Base-by-base conservation (phyloP, 257 asterid genomes). In the Solanum tacnaense region DNA sequence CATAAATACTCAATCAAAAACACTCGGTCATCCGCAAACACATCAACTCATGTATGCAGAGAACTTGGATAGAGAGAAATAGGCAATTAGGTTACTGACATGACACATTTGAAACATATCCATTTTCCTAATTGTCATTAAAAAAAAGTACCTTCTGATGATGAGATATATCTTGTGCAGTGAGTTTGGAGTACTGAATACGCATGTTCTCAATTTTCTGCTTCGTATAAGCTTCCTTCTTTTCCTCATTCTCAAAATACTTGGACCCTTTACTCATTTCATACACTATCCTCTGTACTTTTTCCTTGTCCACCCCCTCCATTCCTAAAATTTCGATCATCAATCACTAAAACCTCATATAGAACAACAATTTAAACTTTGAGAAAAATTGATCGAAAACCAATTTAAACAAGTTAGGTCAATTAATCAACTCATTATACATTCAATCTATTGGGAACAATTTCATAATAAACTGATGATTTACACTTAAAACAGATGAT, bases 291-390 rank as follows among this genome's bases (percentile, higher is more conserved):
- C 96, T 95, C 93, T 97, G 99, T 91, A 97, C 99, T 89, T 93
- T 97, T 67, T 97, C 99, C 98, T 95, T 95, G 91, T 97, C 99
- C 92, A 97, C 99, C 73, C 98, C 98, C 87, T 97, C 99, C 99
- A 97, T 97, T 68, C 99, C 99, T 96, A 88, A 85, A 89, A 89
- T 75, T 52, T 29, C 87, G 89, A 52, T 44, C 34, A 72, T 74
- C 67, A 87, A 81, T 49, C 79, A 34, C 82, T 10, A 20, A 46
- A 39, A 13, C 21, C 41, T 32, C 35, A 5, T 25, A 38, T 0
- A 20, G 29, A 73, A 8, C 18, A 21, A 35, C 82, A 35, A 35
- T 35, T 74, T 73, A 9, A 10, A 74, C 31, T 36, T 36, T 27
- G 58, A 34, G 58, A 76, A 87, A n/a, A 31, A 44, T 7, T 21